Percentiles rank a stretch among this genome's conserved stretches.
phyloP scores from a whole-genome alignment of 2,329 filamentous ascomycete species.

The Graphiopsis chlorocephala region DNA sequence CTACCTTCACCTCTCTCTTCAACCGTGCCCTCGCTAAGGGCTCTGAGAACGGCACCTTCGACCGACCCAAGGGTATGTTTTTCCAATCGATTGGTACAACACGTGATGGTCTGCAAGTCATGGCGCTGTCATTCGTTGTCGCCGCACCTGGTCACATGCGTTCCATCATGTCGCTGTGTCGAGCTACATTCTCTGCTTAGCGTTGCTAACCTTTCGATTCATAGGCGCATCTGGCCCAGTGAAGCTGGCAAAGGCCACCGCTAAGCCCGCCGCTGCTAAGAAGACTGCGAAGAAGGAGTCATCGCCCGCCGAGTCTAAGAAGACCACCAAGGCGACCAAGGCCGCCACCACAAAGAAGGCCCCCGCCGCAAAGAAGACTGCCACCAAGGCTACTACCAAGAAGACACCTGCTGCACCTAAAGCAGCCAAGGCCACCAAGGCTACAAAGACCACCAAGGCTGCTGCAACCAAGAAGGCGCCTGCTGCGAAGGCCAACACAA shows the following conservation, averaged over 20 bases:
- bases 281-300: slow-evolving; percentile 39
- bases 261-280: slow-evolving; percentile 37
- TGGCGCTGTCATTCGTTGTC: neutral
- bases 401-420: slow-evolving; percentile 32
- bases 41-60: slow-evolving; percentile 82
- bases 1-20: slow-evolving; percentile 70
- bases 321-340: slow-evolving; percentile 35
- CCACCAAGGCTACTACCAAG: slow-evolving; percentile 39
- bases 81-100: slow-evolving; percentile 25
- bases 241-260: slow-evolving; percentile 63
- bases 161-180: neutral
- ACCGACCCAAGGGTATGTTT: slow-evolving; percentile 81
- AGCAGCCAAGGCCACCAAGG: slow-evolving; percentile 34
- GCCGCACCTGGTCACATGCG: neutral
- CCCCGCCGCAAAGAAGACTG: slow-evolving; percentile 50
- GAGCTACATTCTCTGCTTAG: neutral
- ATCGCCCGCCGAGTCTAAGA: slow-evolving; percentile 41
- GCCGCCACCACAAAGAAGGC: slow-evolving; percentile 39
- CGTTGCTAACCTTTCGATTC: slow-evolving; percentile 25
- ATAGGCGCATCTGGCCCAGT: slow-evolving; percentile 80
- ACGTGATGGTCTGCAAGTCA: neutral
- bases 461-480: slow-evolving; percentile 44
- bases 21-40: slow-evolving; percentile 80
- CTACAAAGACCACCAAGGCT: slow-evolving; percentile 30
- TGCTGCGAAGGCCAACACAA: slow-evolving; percentile 22